These are phyloP conservation scores for Celoporthe dispersa DNA, from an alignment of 2,329 filamentous ascomycete genomes.

Conservation along the genomic window DNA sequence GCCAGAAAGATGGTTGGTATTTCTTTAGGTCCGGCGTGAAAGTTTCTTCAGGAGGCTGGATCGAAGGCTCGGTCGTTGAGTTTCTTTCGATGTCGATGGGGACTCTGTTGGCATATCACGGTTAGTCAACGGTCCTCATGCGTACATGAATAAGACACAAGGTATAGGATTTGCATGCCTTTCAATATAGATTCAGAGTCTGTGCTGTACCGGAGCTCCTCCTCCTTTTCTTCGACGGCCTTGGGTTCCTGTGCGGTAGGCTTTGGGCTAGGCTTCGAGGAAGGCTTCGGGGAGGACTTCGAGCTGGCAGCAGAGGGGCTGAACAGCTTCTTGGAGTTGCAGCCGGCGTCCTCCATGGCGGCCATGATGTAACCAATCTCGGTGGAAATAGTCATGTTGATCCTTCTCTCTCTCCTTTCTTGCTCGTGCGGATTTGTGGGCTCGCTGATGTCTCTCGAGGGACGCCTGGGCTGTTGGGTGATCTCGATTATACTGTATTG, in stretches of 20 bases:
- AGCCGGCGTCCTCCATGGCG: conserved; percentile 22
- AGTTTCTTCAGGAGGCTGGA: conserved; percentile 14
- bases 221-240: background rate
- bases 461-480: background rate
- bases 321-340: conserved; percentile 9
- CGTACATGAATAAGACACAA: background rate
- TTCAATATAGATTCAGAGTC: conserved; percentile 22
- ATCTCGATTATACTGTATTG: background rate
- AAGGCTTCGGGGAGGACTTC: background rate
- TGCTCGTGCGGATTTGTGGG: background rate
- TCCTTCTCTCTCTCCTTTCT: background rate
- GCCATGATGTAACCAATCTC: conserved; percentile 27
- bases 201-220: conserved; percentile 21
- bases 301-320: background rate
- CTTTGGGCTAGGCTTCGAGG: background rate
- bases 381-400: conserved; percentile 5
- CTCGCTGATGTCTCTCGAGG: background rate
- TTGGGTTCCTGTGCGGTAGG: background rate
- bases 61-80: background rate
- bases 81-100: background rate
- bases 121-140: background rate
- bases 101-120: background rate
- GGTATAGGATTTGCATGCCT: background rate
- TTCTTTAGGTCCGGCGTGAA: background rate
- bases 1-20: background rate